Percentiles rank a stretch among this genome's conserved stretches.
phyloP scores from a whole-genome alignment of 108 stramenopile genomes.

The Cyclotella sp. region DNA sequence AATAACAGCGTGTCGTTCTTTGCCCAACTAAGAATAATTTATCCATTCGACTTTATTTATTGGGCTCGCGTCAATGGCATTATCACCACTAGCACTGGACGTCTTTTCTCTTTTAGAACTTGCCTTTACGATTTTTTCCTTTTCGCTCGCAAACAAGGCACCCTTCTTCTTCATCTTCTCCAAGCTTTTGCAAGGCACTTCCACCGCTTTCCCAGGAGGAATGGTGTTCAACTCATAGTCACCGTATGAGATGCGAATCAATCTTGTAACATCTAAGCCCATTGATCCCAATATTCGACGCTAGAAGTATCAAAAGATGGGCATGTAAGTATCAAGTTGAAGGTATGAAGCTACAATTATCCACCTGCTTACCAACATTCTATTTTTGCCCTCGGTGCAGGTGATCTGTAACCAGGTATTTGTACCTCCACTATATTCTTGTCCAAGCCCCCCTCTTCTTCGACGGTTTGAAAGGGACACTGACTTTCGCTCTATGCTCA shows the following conservation, averaged over 20 bases:
- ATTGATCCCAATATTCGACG: constrained; percentile 69
- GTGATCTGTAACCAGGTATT: constrained; percentile 82
- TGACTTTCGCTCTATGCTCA: constrained; percentile 57
- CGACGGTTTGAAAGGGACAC: constrained; percentile 6
- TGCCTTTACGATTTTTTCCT: not conserved
- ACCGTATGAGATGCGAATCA: constrained; percentile 77
- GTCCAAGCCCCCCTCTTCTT: constrained; percentile 7
- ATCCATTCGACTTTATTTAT: constrained; percentile 34
- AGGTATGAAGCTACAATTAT: too few species aligned
- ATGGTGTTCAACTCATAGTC: constrained; percentile 85
- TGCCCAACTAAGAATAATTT: constrained; percentile 21
- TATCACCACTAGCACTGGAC: not conserved
- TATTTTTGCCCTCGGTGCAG: constrained; percentile 78
- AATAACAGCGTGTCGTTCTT: not conserved
- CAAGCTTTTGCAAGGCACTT: constrained; percentile 63
- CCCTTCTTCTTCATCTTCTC: constrained; percentile 61
- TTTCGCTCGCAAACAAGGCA: constrained; percentile 20
- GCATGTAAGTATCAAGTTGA: too few species aligned
- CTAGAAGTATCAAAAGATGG: not conserved
- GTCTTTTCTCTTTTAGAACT: constrained; percentile 5
- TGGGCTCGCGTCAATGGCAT: not conserved
- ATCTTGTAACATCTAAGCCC: constrained; percentile 75
- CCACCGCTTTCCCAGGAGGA: constrained; percentile 76
- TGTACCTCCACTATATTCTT: constrained; percentile 35
- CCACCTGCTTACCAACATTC: constrained; percentile 50